Base-by-base conservation (phyloP, 2,329 filamentous ascomycete genomes). In the Talaromyces amestolkiae region DNA sequence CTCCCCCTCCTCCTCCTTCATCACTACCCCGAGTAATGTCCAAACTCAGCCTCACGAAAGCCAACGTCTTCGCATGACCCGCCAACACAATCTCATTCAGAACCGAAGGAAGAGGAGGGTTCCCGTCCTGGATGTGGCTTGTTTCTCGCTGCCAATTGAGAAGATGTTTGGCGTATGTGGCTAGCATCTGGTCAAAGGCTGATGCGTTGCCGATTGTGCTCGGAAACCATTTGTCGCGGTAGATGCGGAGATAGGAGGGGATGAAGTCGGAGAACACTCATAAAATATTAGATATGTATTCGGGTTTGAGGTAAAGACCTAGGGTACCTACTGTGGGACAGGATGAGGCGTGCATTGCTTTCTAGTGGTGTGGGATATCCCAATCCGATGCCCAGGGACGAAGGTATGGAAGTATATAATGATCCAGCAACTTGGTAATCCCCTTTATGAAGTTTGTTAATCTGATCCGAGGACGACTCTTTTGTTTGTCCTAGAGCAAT, bases 171-270 rank as follows among this genome's bases (percentile, higher is more conserved):
- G 58, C 58, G 19, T 61, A 61, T 49, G 58, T 61, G 10, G 41
- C 39, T 5, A 61, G 58, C 58, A 61, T 49, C 58, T 61, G 58
- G 41, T 61, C 58, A 49, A 61, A 61, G 3, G 41, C 58, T 7
- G 41, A 37, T 22, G 58, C 7, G 31, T 49, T 49, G 13, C 33
- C 41, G n/a, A 47, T 61, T 15, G n/a, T 41, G 13, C 3, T 47
- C 27, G 58, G 58, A 24, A 41, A 49, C 41, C 58, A 61, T 33
- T 39, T 37, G 17, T 61, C 58, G 35, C 31, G 35, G 41, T 61
- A 61, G 41, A 61, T 61, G 27, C 58, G 58, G 5, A 61, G 37
- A 6, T 61, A 24, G 5, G 41, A 17, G 17, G 58, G 39, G 17
- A 49, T 61, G 24, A 24, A 37, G 19, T 61, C 31, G 22, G 58